Percentiles rank a stretch among this genome's conserved stretches.
These are phyloP conservation scores for Sclerotinia minor DNA, from an alignment of 2,329 filamentous ascomycete genomes.

Conservation along the genomic window DNA sequence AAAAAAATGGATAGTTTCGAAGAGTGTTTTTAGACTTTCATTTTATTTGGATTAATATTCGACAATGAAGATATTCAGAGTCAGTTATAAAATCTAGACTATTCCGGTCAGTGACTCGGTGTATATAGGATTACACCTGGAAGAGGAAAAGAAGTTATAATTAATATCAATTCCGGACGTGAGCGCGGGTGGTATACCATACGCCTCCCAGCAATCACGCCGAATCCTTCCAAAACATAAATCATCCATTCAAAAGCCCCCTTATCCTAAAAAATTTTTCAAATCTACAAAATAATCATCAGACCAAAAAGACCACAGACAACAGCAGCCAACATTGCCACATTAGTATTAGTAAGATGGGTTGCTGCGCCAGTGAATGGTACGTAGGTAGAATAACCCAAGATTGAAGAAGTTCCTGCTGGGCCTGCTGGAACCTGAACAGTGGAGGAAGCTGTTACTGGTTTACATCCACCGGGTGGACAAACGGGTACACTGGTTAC, in stretches of 20 bases:
- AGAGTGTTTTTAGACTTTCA: too few relatives aligned
- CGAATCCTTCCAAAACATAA: background rate
- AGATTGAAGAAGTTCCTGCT: slow-evolving; percentile 14
- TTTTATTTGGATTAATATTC: too few relatives aligned
- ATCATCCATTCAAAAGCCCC: background rate
- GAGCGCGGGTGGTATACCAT: too few relatives aligned
- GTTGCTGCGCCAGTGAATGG: slow-evolving; percentile 15
- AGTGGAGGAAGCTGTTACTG: background rate
- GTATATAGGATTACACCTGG: too few relatives aligned
- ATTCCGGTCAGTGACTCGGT: too few relatives aligned
- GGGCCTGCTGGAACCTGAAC: background rate
- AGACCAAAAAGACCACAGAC: slow-evolving; percentile 10
- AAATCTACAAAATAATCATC: slow-evolving; percentile 12
- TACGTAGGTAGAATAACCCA: slow-evolving; percentile 19
- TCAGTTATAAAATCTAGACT: too few relatives aligned
- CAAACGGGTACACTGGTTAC: background rate
- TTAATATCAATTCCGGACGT: too few relatives aligned
- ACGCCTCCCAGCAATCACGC: background rate
- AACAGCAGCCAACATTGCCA: background rate
- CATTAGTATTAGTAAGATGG: background rate
- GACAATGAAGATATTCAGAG: too few relatives aligned
- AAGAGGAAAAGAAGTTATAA: too few relatives aligned
- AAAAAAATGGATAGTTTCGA: too few relatives aligned
- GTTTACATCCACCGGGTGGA: slow-evolving; percentile 13
- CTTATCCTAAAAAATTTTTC: rapidly evolving